phyloP scores from a whole-genome alignment of 257 asterid genomes.

The Thymus mandschuricus region DNA sequence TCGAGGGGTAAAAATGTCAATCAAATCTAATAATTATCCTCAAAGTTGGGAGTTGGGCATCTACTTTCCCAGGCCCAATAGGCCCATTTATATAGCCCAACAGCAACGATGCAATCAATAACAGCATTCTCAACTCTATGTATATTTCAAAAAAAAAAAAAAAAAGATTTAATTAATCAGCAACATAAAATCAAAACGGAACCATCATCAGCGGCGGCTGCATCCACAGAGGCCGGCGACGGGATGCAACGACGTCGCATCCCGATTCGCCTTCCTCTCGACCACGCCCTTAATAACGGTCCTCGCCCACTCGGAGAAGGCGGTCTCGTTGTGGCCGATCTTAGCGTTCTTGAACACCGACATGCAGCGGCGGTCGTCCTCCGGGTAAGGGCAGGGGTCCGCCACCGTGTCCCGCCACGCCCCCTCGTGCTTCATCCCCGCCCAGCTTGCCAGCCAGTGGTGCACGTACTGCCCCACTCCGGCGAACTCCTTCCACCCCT shows the following conservation, averaged over 20 bases:
- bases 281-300: constrained; percentile 45
- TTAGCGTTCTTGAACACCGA: constrained; percentile 51
- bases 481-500: constrained; percentile 72
- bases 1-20: neutral
- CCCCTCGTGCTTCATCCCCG: constrained; percentile 78
- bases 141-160: neutral
- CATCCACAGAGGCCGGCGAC: constrained; percentile 43
- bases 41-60: too few relatives aligned
- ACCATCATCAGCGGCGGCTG: constrained; percentile 22
- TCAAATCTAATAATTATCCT: too few relatives aligned
- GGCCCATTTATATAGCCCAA: neutral
- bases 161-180: neutral
- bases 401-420: constrained; percentile 75
- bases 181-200: neutral
- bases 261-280: constrained; percentile 34
- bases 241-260: neutral
- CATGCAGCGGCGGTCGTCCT: constrained; percentile 62
- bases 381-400: constrained; percentile 50
- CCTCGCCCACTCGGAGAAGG: constrained; percentile 61
- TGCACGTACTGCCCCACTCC: constrained; percentile 70
- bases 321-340: constrained; percentile 54
- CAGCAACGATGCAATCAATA: neutral
- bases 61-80: too few relatives aligned
- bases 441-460: constrained; percentile 80
- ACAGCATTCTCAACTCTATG: neutral